These are phyloP conservation scores for Bullera alba DNA, from an alignment of 768 basidiomycete genomes.

Conservation along the genomic window DNA sequence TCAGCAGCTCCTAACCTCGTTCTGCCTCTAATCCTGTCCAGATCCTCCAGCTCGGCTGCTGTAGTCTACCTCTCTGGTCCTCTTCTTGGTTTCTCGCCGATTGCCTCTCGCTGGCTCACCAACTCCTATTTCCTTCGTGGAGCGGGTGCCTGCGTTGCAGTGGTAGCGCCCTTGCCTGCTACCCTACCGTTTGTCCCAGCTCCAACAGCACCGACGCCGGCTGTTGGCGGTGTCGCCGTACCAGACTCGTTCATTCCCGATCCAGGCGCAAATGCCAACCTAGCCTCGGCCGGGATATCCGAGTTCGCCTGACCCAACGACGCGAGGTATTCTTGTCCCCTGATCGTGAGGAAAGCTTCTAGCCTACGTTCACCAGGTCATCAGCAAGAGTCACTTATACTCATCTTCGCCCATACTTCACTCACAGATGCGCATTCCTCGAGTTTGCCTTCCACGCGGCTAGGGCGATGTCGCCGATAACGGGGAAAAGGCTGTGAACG, in stretches of 20 bases:
- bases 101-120: too few species aligned
- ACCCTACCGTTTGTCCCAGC: too few species aligned
- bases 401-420: background rate
- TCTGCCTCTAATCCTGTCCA: too few species aligned
- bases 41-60: too few species aligned
- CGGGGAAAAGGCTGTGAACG: conserved; percentile 53
- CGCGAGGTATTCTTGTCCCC: conserved; percentile 64
- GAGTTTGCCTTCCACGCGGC: conserved; percentile 81
- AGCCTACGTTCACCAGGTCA: conserved; percentile 49
- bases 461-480: conserved; percentile 67
- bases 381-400: background rate
- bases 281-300: conserved; percentile 15
- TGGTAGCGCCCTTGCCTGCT: too few species aligned
- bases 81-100: too few species aligned
- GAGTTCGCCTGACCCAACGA: conserved; percentile 25
- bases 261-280: conserved; percentile 6
- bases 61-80: too few species aligned
- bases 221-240: too few species aligned
- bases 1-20: too few species aligned
- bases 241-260: background rate
- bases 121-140: too few species aligned
- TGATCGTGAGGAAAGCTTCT: conserved; percentile 71
- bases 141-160: too few species aligned
- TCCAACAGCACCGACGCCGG: too few species aligned
- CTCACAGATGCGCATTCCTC: conserved; percentile 66